phyloP scores from a whole-genome alignment of 345 rosid genomes.

The Euphorbia peplus region DNA sequence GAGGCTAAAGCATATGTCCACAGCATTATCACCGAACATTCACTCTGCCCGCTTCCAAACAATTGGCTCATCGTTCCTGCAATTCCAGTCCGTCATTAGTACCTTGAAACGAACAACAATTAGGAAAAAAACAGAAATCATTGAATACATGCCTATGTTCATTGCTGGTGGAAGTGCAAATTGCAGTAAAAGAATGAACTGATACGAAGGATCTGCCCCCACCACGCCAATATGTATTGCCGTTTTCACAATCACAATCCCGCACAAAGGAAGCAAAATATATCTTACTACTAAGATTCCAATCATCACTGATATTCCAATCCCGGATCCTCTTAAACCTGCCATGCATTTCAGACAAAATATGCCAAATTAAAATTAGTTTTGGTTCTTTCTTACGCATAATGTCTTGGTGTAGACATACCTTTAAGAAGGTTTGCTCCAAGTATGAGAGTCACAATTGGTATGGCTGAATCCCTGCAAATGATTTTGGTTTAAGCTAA shows the following conservation, averaged over 20 bases:
- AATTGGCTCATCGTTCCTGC: slow-evolving; percentile 45
- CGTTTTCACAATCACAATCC: slow-evolving; percentile 32
- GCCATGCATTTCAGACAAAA: background rate
- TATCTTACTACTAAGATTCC: slow-evolving; percentile 40
- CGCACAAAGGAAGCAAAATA: slow-evolving; percentile 34
- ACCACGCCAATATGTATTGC: slow-evolving; percentile 35
- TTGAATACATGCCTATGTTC: slow-evolving; percentile 36
- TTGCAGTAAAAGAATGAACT: slow-evolving; percentile 51
- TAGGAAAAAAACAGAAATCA: background rate
- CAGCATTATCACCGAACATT: slow-evolving; percentile 42
- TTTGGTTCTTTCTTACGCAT: no score
- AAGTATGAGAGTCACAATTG: slow-evolving; percentile 34
- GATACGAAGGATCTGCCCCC: slow-evolving; percentile 38
- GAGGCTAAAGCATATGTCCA: slow-evolving; percentile 39
- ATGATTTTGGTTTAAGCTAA: background rate
- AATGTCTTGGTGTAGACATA: background rate
- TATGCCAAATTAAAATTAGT: no score
- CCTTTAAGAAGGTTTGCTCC: slow-evolving; percentile 52
- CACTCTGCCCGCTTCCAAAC: slow-evolving; percentile 37
- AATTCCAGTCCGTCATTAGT: background rate
- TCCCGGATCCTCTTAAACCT: slow-evolving; percentile 47
- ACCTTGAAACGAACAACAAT: no score
- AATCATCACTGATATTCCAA: slow-evolving; percentile 15
- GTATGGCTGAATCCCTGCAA: slow-evolving; percentile 45
- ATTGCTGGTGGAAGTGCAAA: slow-evolving; percentile 54